Evolutionary conservation across 140 eudicot species (phyloP).

Genomic region (Erigeron philadelphicus): DNA sequence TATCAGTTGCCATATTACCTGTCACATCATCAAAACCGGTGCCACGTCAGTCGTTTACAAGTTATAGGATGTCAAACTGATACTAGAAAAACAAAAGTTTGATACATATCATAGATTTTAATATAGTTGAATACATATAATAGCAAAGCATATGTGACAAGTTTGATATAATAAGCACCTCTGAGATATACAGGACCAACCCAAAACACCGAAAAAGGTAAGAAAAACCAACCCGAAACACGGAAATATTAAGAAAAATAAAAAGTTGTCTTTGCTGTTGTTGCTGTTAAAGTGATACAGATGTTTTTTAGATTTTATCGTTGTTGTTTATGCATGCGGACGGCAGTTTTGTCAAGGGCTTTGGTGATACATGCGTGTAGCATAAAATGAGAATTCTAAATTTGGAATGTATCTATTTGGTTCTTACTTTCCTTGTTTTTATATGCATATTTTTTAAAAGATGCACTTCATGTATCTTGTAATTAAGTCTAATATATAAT

Average conservation of each 20-base stretch:
- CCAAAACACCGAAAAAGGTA: background rate
- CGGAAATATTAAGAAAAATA: background rate
- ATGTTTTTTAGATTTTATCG: slow-evolving; percentile 17
- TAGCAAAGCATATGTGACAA: no score
- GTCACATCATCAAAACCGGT: no score
- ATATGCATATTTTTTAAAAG: background rate
- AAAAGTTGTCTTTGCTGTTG: slow-evolving; percentile 12
- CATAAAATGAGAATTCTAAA: background rate
- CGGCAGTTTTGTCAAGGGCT: slow-evolving; percentile 34
- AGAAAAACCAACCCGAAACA: background rate
- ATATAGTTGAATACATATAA: no score
- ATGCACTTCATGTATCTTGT: background rate
- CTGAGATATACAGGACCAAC: no score
- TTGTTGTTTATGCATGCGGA: slow-evolving; percentile 15
- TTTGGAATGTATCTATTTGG: slow-evolving; percentile 21
- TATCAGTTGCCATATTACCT: no score
- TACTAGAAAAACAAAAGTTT: no score
- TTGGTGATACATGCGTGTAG: slow-evolving; percentile 1
- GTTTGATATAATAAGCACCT: no score
- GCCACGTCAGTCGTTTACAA: no score
- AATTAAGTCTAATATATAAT: background rate
- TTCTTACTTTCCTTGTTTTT: background rate
- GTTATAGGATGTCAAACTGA: no score
- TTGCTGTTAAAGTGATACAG: slow-evolving; percentile 31
- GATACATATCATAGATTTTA: no score